Base-by-base conservation (phyloP, 352 stramenopile genomes). In the Phytophthora hibernalis region DNA sequence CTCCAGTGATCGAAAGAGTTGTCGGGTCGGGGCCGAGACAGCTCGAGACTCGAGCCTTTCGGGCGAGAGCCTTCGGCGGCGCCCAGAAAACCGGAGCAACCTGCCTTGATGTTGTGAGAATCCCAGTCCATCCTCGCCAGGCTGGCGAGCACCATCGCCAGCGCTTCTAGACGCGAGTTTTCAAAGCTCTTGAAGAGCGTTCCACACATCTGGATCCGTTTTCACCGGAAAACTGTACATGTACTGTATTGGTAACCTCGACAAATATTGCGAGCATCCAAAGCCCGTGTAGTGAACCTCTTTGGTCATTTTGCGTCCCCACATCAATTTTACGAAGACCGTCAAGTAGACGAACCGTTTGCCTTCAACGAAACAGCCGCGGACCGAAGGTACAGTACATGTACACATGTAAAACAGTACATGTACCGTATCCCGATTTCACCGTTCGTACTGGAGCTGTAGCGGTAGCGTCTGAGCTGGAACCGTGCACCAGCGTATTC, bases 1-100 rank as follows among this genome's bases (percentile, higher is more conserved):
- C 56, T 63, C 38, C 49, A 65, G 67, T 71, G 49, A 70, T 74
- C 55, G 54, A 71, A 68, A 50, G 31, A 42, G 45, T 71, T 63
- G 56, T 15, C 45, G 58, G 42, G 61, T 65, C 61, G 61, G n/a
- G n/a, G n/a, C n/a, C n/a, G n/a, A n/a, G n/a, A n/a, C n/a, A n/a
- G n/a, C n/a, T n/a, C n/a, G n/a, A n/a, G n/a, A n/a, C n/a, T n/a
- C 59, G 37, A 54, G 31, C 33, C 35, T 11, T 20, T n/a, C 21
- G 30, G 35, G 26, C 40, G 22, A 69, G 28, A 63, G 59, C 47
- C 28, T 66, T 49, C 40, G 66, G n/a, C 30, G 15, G 6, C 12
- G 58, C 35, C 13, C 26, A 58, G 54, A 56, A 57, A 56, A 48
- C 33, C 33, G 43, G 51, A 16, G 43, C 43, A 51, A 18, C 9